A percentile compares a stretch with the other conserved stretches of the same genome.
These are phyloP conservation scores for Zanthoxylum bungeanum DNA, from an alignment of 345 rosid genomes.

Conservation along the genomic window DNA sequence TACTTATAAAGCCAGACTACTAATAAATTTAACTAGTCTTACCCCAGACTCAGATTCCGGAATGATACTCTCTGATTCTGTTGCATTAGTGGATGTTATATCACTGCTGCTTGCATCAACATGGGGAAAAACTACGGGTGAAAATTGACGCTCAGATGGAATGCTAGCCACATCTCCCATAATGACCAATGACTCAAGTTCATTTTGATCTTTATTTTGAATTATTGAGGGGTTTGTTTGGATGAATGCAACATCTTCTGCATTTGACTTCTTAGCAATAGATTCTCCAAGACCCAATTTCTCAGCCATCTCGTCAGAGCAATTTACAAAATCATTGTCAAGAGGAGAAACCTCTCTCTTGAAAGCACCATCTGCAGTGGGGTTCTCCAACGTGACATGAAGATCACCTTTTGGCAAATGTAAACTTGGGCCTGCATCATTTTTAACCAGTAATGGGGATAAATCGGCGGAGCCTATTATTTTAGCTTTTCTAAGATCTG, in stretches of 20 bases:
- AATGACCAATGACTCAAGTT: slow-evolving; percentile 15
- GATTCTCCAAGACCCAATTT: slow-evolving; percentile 22
- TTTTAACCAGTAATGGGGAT: background rate
- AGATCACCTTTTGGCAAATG: slow-evolving; percentile 13
- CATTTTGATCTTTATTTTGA: slow-evolving; percentile 24
- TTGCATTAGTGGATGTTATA: slow-evolving; percentile 17
- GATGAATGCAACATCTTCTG: slow-evolving; percentile 16
- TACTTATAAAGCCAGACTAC: background rate
- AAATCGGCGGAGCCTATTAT: slow-evolving; percentile 10
- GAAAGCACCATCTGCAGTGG: slow-evolving; percentile 10
- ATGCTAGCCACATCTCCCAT: slow-evolving; percentile 14
- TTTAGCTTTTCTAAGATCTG: slow-evolving; percentile 2
- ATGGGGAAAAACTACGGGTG: slow-evolving; percentile 21
- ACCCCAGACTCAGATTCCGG: slow-evolving; percentile 35
- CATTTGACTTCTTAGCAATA: slow-evolving; percentile 19
- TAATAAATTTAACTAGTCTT: background rate
- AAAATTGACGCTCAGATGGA: slow-evolving; percentile 26
- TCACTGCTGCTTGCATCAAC: slow-evolving; percentile 27
- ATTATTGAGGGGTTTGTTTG: slow-evolving; percentile 22
- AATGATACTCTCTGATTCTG: slow-evolving; percentile 21
- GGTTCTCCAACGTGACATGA: slow-evolving; percentile 9
- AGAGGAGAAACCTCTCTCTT: slow-evolving; percentile 21
- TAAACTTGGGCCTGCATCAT: slow-evolving; percentile 17
- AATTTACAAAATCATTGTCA: slow-evolving; percentile 20
- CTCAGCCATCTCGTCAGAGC: slow-evolving; percentile 21